These are phyloP conservation scores for Pythium chondricola DNA, from an alignment of 352 stramenopile species.

Conservation along the genomic window DNA sequence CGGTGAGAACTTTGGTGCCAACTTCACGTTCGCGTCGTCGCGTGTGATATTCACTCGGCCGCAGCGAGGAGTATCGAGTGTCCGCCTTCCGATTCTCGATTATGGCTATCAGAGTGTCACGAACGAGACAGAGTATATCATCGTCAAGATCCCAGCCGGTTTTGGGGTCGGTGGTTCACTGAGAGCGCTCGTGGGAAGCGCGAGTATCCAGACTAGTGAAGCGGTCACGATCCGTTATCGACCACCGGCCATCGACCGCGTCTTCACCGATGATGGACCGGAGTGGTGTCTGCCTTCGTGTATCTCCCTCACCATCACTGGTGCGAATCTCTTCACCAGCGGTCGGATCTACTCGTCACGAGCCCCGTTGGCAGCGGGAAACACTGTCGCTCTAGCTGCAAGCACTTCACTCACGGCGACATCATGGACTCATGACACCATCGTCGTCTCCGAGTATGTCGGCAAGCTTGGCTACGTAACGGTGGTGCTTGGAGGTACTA, in stretches of 20 bases:
- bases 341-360: constrained; percentile 37
- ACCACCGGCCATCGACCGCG: constrained; percentile 36
- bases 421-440: constrained; percentile 36
- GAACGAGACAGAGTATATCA: constrained; percentile 28
- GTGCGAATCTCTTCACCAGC: constrained; percentile 42
- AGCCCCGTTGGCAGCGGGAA: constrained; percentile 19
- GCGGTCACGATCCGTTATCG: constrained; percentile 29
- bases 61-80: constrained; percentile 22
- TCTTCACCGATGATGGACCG: constrained; percentile 59
- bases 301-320: constrained; percentile 42
- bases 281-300: constrained; percentile 35
- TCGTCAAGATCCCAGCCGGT: constrained; percentile 31
- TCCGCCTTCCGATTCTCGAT: constrained; percentile 29
- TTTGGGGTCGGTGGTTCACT: constrained; percentile 31
- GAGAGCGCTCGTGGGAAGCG: constrained; percentile 29
- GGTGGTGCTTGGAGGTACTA: constrained; percentile 32
- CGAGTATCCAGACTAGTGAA: constrained; percentile 34
- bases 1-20: constrained; percentile 43
- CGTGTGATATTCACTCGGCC: constrained; percentile 41
- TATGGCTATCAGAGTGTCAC: constrained; percentile 25
- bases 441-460: constrained; percentile 32
- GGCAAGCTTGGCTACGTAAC: constrained; percentile 45
- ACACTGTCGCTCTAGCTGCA: constrained; percentile 1
- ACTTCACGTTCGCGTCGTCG: constrained; percentile 28
- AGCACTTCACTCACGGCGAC: constrained; percentile 8